phyloP scores from a whole-genome alignment of 2,329 filamentous ascomycete genomes.

The Coleophoma eucalyptorum region DNA sequence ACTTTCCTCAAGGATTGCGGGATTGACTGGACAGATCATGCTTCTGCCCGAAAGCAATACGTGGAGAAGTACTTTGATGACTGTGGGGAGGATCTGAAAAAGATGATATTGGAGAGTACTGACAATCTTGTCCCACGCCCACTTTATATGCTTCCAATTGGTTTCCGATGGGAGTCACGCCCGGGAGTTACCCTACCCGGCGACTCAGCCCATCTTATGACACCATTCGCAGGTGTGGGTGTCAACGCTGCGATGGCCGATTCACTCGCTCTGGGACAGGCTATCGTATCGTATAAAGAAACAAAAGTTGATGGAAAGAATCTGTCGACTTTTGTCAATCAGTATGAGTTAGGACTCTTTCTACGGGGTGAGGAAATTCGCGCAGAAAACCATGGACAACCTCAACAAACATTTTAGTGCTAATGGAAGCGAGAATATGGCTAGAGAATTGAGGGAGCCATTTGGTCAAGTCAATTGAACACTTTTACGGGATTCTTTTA shows the following conservation, averaged over 20 bases:
- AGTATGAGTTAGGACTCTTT: slow-evolving; percentile 1
- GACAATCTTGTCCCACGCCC: slow-evolving; percentile 15
- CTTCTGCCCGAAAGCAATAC: slow-evolving; percentile 8
- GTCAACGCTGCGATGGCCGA: slow-evolving; percentile 45
- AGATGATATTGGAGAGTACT: slow-evolving; percentile 9
- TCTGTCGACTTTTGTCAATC: not conserved
- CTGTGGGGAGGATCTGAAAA: slow-evolving; percentile 15
- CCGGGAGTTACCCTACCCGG: slow-evolving; percentile 43
- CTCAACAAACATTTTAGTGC: not conserved
- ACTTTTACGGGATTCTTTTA: too few species aligned
- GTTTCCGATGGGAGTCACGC: slow-evolving; percentile 18
- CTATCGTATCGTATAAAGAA: slow-evolving; percentile 20
- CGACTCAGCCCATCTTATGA: slow-evolving; percentile 46
- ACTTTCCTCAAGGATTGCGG: slow-evolving; percentile 16
- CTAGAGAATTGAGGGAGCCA: not conserved
- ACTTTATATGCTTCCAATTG: slow-evolving; percentile 29
- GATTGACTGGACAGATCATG: slow-evolving; percentile 14
- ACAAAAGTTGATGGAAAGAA: not conserved
- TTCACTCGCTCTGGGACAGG: slow-evolving; percentile 34
- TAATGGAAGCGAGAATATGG: not conserved
- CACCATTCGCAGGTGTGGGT: slow-evolving; percentile 42
- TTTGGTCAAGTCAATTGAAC: too few species aligned
- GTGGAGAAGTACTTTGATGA: slow-evolving; percentile 12
- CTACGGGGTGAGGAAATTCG: slow-evolving; percentile 1
- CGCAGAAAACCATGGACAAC: not conserved